These are phyloP conservation scores for Parvularia atlantis DNA, from an alignment of 78 protist genomes.

Conservation along the genomic window DNA sequence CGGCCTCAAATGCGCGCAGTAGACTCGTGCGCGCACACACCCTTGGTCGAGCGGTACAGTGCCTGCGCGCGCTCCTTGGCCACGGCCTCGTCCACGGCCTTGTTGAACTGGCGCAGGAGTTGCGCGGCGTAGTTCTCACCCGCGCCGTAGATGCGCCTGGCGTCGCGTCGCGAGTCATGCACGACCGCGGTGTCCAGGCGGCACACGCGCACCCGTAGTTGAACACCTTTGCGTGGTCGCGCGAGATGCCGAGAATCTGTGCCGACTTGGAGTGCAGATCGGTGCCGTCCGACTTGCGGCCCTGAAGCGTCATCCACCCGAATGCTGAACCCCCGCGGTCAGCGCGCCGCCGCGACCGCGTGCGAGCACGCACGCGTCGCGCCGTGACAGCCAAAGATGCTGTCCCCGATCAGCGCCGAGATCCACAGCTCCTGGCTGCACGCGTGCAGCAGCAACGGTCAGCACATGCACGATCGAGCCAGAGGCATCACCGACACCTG, in stretches of 20 bases:
- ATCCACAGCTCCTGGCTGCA: constrained; percentile 32
- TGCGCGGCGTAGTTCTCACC: not conserved
- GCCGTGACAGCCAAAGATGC: not conserved
- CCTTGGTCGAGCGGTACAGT: constrained; percentile 13
- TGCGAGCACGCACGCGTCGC: too few species aligned
- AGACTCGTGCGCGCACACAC: too few species aligned
- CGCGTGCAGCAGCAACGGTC: too few species aligned
- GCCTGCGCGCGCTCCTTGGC: not conserved
- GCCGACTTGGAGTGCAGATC: constrained; percentile 26
- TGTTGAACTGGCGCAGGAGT: constrained; percentile 4
- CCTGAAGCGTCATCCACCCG: constrained; percentile 35
- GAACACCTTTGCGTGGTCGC: constrained; percentile 22
- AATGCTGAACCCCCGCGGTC: too few species aligned
- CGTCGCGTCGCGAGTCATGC: too few species aligned
- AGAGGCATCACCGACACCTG: not conserved
- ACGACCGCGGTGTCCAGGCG: too few species aligned
- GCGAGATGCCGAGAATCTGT: not conserved
- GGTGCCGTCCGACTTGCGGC: constrained; percentile 4
- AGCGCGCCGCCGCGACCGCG: too few species aligned
- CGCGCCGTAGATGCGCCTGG: constrained; percentile 9
- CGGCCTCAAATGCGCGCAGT: too few species aligned
- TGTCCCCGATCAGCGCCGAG: constrained; percentile 20
- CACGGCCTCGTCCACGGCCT: not conserved
- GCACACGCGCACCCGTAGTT: too few species aligned
- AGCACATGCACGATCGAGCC: not conserved